Evolutionary conservation across 306 rosid species (phyloP).

Genomic region (Vigna unguiculata): DNA sequence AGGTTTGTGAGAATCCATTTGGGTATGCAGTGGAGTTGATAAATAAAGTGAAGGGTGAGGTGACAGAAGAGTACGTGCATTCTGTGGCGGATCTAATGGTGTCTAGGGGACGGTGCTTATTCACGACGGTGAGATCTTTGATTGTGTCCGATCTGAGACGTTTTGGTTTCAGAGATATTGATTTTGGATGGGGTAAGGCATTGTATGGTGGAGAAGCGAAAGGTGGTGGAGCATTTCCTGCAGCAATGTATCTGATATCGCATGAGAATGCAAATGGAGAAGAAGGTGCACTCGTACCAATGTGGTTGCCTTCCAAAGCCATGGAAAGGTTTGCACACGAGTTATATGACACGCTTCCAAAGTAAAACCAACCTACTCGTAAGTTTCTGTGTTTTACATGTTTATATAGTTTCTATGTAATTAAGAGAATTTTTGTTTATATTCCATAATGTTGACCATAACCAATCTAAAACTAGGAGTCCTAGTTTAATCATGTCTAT

Average conservation of each 20-base stretch:
- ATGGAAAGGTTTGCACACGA: slow-evolving; percentile 56
- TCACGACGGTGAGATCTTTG: neutral
- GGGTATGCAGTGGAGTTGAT: slow-evolving; percentile 33
- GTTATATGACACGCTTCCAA: slow-evolving; percentile 24
- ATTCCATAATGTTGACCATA: too few species aligned
- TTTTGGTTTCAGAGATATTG: slow-evolving; percentile 18
- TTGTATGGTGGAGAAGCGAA: slow-evolving; percentile 45
- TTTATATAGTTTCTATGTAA: too few species aligned
- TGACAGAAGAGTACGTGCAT: slow-evolving; percentile 42
- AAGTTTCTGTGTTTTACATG: too few species aligned
- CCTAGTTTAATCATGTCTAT: too few species aligned
- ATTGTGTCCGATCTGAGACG: slow-evolving; percentile 43
- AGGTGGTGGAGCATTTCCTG: slow-evolving; percentile 2
- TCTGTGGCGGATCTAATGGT: slow-evolving; percentile 56
- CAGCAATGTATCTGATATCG: neutral
- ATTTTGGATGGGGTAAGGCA: slow-evolving; percentile 68
- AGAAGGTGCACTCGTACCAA: slow-evolving; percentile 45
- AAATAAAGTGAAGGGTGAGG: slow-evolving; percentile 33
- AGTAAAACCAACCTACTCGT: neutral
- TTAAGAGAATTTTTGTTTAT: too few species aligned
- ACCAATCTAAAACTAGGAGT: too few species aligned
- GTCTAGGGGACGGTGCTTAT: slow-evolving; percentile 29
- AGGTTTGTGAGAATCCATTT: slow-evolving; percentile 24
- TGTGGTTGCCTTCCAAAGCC: slow-evolving; percentile 48
- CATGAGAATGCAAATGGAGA: slow-evolving; percentile 43